Percentiles rank a stretch among this genome's conserved stretches.
These are phyloP conservation scores for Cylindricascospora bacillispora DNA, from an alignment of 1,139 yeast genomes.

Conservation along the genomic window DNA sequence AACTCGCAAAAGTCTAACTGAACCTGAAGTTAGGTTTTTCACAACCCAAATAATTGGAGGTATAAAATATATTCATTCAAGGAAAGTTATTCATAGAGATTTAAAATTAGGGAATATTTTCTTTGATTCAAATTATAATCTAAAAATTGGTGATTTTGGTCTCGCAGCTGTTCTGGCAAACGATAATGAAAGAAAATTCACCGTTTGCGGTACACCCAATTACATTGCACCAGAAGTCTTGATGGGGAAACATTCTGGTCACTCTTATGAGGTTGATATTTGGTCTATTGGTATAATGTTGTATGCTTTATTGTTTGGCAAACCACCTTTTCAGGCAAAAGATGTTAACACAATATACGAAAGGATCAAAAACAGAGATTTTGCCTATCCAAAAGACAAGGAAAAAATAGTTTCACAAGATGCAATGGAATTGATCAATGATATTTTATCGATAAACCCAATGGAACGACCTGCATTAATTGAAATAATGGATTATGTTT, in stretches of 20 bases:
- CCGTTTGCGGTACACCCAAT: constrained; percentile 97
- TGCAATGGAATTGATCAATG: constrained; percentile 59
- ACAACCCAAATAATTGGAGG: constrained; percentile 94
- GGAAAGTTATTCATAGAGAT: constrained; percentile 93
- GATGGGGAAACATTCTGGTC: constrained; percentile 80
- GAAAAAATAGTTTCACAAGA: constrained; percentile 48
- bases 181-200: constrained; percentile 63
- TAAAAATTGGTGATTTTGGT: constrained; percentile 94
- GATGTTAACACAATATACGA: constrained; percentile 91
- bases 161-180: constrained; percentile 77
- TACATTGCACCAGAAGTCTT: constrained; percentile 96
- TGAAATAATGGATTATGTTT: constrained; percentile 66
- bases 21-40: constrained; percentile 83
- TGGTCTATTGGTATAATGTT: constrained; percentile 98
- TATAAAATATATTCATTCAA: constrained; percentile 76
- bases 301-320: constrained; percentile 80
- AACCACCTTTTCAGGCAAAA: constrained; percentile 95
- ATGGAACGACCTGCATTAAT: constrained; percentile 67
- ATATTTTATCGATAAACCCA: constrained; percentile 69
- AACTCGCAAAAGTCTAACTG: constrained; percentile 68
- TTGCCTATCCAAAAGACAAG: constrained; percentile 58
- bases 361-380: constrained; percentile 76
- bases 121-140: constrained; percentile 82
- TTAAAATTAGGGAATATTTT: constrained; percentile 89
- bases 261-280: constrained; percentile 85